A percentile compares a stretch with the other conserved stretches of the same genome.
Conservation (phyloP, 805 yeast genomes). For the Blastobotrys mokoenaii region DNA sequence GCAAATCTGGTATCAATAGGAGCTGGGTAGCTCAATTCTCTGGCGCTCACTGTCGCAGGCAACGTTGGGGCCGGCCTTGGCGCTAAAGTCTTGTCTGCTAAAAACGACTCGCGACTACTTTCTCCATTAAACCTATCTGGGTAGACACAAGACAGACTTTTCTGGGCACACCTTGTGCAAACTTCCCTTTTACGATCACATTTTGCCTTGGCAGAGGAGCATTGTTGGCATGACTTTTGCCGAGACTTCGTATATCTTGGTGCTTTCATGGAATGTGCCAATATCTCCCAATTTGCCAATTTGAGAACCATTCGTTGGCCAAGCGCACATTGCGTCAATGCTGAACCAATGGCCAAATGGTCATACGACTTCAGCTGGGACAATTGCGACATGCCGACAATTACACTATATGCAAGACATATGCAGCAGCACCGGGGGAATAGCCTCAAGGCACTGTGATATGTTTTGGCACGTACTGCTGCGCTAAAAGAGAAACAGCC, state of each 20-base stretch:
- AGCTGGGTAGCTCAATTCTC: background rate
- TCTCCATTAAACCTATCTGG: background rate
- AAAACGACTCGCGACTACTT: too few species aligned
- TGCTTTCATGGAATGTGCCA: background rate
- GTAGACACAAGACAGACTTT: background rate
- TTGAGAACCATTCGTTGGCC: too few species aligned
- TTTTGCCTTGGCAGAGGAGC: background rate
- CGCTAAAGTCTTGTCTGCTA: background rate
- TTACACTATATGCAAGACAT: too few species aligned
- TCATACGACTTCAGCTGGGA: too few species aligned
- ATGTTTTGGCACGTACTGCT: too few species aligned
- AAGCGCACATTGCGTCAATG: too few species aligned
- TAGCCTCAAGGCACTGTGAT: too few species aligned
- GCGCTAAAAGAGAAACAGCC: too few species aligned
- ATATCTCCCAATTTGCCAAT: too few species aligned
- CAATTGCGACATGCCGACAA: too few species aligned
- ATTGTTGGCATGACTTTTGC: background rate
- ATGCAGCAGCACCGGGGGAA: too few species aligned
- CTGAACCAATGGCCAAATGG: too few species aligned
- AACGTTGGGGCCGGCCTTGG: background rate
- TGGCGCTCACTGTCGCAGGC: background rate
- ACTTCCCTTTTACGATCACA: background rate
- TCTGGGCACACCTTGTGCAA: background rate
- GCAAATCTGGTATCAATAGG: background rate
- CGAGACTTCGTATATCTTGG: background rate